These are phyloP conservation scores for Pythium biforme DNA, from an alignment of 352 stramenopile species.

Conservation along the genomic window DNA sequence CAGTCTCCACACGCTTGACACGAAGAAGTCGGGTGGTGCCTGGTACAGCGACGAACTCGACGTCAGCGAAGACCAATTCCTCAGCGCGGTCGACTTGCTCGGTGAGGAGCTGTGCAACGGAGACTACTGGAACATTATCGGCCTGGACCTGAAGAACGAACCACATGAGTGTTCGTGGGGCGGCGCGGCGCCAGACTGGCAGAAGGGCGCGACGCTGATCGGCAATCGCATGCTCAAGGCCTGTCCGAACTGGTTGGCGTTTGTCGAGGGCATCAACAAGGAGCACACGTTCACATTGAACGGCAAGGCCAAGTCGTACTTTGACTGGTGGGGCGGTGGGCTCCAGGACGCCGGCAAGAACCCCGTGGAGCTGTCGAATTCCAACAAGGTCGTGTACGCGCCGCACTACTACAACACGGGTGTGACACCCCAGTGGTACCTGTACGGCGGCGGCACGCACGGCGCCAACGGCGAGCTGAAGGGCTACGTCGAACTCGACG, in stretches of 20 bases:
- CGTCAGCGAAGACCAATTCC: conserved; percentile 47
- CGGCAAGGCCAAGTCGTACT: conserved; percentile 50
- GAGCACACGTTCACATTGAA: conserved; percentile 47
- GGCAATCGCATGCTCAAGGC: conserved; percentile 69
- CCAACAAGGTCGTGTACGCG: conserved; percentile 78
- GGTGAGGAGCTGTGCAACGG: conserved; percentile 52
- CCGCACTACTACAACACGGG: conserved; percentile 81
- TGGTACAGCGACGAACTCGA: conserved; percentile 49
- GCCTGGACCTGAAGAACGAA: conserved; percentile 80
- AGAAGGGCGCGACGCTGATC: conserved; percentile 60
- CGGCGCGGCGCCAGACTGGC: conserved; percentile 42
- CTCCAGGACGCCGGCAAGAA: conserved; percentile 50
- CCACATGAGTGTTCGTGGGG: conserved; percentile 66
- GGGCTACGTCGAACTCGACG: conserved; percentile 52
- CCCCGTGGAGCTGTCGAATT: conserved; percentile 42
- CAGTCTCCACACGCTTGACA: conserved; percentile 68
- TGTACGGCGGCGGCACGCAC: conserved; percentile 50
- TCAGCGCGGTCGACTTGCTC: conserved; percentile 50
- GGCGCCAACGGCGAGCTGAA: conserved; percentile 12
- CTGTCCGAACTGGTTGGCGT: conserved; percentile 73
- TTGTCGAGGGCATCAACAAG: conserved; percentile 73
- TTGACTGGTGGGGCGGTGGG: conserved; percentile 78
- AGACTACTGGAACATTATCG: conserved; percentile 81
- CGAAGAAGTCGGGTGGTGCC: conserved; percentile 47
- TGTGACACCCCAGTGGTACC: conserved; percentile 66